A percentile compares a stretch with the other conserved stretches of the same genome.
phyloP scores from a whole-genome alignment of 2,329 filamentous ascomycete genomes.

The Aspergillus novofumigatus region DNA sequence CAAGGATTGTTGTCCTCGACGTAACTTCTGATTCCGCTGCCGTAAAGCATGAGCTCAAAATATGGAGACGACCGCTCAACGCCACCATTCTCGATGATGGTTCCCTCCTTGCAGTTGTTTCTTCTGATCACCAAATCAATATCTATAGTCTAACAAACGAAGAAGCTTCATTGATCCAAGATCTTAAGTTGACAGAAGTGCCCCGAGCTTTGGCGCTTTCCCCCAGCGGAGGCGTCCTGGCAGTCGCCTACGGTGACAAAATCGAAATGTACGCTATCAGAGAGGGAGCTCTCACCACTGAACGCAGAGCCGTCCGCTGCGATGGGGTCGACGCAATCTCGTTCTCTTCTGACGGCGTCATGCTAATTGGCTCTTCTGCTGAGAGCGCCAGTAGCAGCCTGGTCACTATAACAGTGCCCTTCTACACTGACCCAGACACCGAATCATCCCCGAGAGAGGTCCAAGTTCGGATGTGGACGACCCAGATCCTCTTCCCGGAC shows the following conservation, averaged over 20 bases:
- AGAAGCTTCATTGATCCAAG: constrained; percentile 67
- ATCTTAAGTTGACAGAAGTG: constrained; percentile 71
- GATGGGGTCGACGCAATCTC: constrained; percentile 68
- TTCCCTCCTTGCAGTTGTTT: constrained; percentile 70
- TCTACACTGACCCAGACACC: constrained; percentile 59
- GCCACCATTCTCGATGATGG: constrained; percentile 78
- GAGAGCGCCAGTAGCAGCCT: constrained; percentile 63
- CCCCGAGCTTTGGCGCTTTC: constrained; percentile 76
- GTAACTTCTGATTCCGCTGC: constrained; percentile 55
- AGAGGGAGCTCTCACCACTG: constrained; percentile 58
- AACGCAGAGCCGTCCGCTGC: constrained; percentile 73
- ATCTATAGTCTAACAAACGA: constrained; percentile 67
- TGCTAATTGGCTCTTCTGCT: constrained; percentile 71
- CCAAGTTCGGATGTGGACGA: constrained; percentile 75
- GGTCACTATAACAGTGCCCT: constrained; percentile 73
- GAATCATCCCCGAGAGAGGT: constrained; percentile 54
- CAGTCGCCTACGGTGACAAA: constrained; percentile 80
- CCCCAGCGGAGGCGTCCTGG: constrained; percentile 74
- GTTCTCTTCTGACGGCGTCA: constrained; percentile 74
- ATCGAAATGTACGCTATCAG: constrained; percentile 80
- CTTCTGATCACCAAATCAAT: constrained; percentile 78
- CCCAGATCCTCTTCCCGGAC: constrained; percentile 78
- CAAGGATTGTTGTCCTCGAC: constrained; percentile 75
- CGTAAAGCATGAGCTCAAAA: constrained; percentile 74
- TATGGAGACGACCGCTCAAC: constrained; percentile 68